Conservation (phyloP, 495 filamentous ascomycete genomes). For the Annulohypoxylon stygium region DNA sequence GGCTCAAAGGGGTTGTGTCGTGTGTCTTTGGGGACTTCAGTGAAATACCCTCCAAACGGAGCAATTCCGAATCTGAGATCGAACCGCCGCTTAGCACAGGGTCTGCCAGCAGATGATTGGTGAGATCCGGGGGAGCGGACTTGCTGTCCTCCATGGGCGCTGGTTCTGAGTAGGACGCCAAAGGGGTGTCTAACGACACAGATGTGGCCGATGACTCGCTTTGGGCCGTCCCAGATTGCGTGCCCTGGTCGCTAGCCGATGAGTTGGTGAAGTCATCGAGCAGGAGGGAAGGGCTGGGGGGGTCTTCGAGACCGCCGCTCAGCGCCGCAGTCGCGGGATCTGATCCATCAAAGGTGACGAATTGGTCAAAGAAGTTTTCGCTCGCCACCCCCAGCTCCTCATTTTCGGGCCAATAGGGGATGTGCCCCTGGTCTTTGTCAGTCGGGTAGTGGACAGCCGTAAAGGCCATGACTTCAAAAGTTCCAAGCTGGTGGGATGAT, state of each 20-base stretch:
- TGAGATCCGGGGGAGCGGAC: slow-evolving; percentile 34
- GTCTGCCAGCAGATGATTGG: slow-evolving; percentile 36
- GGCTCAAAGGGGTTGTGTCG: slow-evolving; percentile 43
- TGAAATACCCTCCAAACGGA: slow-evolving; percentile 61
- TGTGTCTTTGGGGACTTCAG: slow-evolving; percentile 54
- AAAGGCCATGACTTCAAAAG: slow-evolving; percentile 50
- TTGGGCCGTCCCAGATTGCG: slow-evolving; percentile 36
- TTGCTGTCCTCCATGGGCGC: slow-evolving; percentile 14
- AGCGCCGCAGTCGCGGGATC: slow-evolving; percentile 38
- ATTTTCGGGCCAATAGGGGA: slow-evolving; percentile 53
- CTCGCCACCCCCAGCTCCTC: slow-evolving; percentile 52
- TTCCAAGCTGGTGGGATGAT: slow-evolving; percentile 35
- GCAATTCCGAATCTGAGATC: slow-evolving; percentile 63
- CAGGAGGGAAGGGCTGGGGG: slow-evolving; percentile 50
- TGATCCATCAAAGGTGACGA: slow-evolving; percentile 57
- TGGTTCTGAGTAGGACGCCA: slow-evolving; percentile 8
- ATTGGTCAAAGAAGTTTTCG: slow-evolving; percentile 63
- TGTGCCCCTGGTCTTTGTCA: slow-evolving; percentile 57
- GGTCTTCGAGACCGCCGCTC: slow-evolving; percentile 38
- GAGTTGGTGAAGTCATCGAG: slow-evolving; percentile 40
- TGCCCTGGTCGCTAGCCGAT: slow-evolving; percentile 37
- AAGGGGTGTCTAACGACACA: slow-evolving; percentile 16
- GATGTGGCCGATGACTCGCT: slow-evolving; percentile 31
- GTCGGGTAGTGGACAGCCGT: slow-evolving; percentile 47
- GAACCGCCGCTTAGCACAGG: slow-evolving; percentile 52